phyloP scores from a whole-genome alignment of 305 asterid species.

The Andrographis paniculata region DNA sequence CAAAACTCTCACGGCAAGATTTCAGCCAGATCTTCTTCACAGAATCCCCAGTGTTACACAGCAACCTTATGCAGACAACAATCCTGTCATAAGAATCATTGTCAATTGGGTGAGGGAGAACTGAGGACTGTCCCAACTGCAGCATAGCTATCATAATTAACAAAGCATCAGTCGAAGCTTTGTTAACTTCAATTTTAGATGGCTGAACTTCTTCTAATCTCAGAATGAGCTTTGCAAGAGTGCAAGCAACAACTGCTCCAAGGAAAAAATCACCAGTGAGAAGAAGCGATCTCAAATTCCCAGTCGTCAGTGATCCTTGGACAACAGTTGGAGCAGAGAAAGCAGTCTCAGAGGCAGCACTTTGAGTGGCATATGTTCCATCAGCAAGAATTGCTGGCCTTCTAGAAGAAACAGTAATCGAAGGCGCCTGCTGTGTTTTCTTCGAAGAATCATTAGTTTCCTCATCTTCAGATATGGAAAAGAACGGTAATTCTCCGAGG shows the following conservation, averaged over 20 bases:
- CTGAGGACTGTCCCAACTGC: conserved; percentile 81
- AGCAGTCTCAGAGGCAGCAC: conserved; percentile 69
- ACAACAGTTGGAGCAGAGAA: conserved; percentile 68
- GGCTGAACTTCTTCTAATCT: conserved; percentile 88
- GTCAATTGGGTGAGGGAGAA: conserved; percentile 89
- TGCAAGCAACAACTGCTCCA: conserved; percentile 80
- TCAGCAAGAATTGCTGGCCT: conserved; percentile 96
- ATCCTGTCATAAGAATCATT: conserved; percentile 82
- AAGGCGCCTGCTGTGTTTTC: conserved; percentile 64
- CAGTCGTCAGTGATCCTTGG: conserved; percentile 56
- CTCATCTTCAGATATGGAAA: conserved; percentile 68
- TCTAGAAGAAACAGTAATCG: conserved; percentile 84
- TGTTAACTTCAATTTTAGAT: conserved; percentile 65
- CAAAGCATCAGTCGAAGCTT: conserved; percentile 48
- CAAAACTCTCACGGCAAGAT: conserved; percentile 90
- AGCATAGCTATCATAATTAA: conserved; percentile 74
- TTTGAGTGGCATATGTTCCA: conserved; percentile 96
- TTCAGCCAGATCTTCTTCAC: conserved; percentile 71
- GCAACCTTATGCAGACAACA: conserved; percentile 64
- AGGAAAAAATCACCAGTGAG: conserved; percentile 91
- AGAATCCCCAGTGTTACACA: conserved; percentile 54
- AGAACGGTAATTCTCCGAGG: conserved; percentile 92
- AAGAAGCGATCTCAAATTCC: conserved; percentile 87
- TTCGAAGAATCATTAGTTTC: conserved; percentile 53
- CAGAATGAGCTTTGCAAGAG: conserved; percentile 66